These are phyloP conservation scores for Wickerhamiella dianesei DNA, from an alignment of 805 yeast species.

Conservation along the genomic window DNA sequence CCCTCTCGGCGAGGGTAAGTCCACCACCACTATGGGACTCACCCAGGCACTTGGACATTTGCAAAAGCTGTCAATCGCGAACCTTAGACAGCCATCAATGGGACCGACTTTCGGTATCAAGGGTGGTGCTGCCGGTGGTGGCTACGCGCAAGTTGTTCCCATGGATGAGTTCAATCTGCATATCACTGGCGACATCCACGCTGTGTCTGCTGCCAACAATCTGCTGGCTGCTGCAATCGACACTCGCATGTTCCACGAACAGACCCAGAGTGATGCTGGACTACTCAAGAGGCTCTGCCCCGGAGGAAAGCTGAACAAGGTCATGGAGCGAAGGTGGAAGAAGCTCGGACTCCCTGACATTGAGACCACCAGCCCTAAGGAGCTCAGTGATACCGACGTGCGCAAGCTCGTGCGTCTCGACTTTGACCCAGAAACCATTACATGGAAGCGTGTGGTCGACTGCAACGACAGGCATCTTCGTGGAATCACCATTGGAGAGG, in stretches of 20 bases:
- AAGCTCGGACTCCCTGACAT: constrained; percentile 60
- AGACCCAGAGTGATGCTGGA: constrained; percentile 66
- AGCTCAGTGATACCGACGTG: constrained; percentile 63
- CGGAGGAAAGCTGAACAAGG: constrained; percentile 64
- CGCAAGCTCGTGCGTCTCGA: constrained; percentile 65
- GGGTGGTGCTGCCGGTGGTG: constrained; percentile 99
- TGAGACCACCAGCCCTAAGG: constrained; percentile 49
- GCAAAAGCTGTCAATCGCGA: constrained; percentile 71
- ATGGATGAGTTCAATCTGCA: constrained; percentile 99
- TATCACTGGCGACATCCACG: constrained; percentile 94
- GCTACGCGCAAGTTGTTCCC: constrained; percentile 93
- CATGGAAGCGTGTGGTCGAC: constrained; percentile 89
- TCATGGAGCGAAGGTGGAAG: constrained; percentile 60
- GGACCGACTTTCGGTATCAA: constrained; percentile 98
- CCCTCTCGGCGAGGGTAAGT: constrained; percentile 95
- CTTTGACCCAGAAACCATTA: constrained; percentile 78
- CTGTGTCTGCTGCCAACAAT: constrained; percentile 87
- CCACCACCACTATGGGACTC: constrained; percentile 90
- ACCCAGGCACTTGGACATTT: constrained; percentile 90
- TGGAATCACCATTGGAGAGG: constrained; percentile 79
- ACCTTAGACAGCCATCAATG: constrained; percentile 95
- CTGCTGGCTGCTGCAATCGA: constrained; percentile 92
- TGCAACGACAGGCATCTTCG: constrained; percentile 86
- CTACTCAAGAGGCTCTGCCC: constrained; percentile 69
- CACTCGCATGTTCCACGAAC: constrained; percentile 92